Evolutionary conservation across 768 basidiomycete genomes (phyloP), one percentile per base, ranked within the genome.

Genomic region (Hericium erinaceus): DNA sequence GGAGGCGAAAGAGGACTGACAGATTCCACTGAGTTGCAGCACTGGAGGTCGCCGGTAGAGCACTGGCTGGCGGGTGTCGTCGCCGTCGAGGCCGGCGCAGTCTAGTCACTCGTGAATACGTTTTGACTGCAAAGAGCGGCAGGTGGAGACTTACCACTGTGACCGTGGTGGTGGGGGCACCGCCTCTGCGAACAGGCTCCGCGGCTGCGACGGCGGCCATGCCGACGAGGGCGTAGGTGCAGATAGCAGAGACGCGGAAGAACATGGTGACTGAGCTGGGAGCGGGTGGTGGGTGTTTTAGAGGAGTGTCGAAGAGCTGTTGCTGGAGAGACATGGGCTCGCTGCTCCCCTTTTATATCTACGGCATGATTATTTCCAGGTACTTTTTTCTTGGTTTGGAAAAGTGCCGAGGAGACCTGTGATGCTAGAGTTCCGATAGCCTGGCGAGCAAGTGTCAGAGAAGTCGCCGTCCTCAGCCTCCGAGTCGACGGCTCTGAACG

Each of bases 201-300:
- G 65, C 65, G 44, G 57, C 65, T 52, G 61, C 63, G 60, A 66
- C 54, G 60, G 64, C 33, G 41, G 65, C 57, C 53, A 64, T 44
- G 48, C 54, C 55, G 40, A 61, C 38, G 20, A 63, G 51, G 22
- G 57, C 54, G 50, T 58, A 60, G 48, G 57, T 18, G 40, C 60
- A 54, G 52, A 54, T n/a, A 18, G 33, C 18, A 18, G 38, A 55
- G 26, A 46, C 8, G 44, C 40, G 54, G 24, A 40, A 11, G 54
- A 55, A 28, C 54, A 55, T 55, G 33, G 39, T 54, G 33, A 54
- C 4, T 38, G 6, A 10, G 38, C 44, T 46, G n/a, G 16, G 16
- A 46, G 16, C 41, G 8, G 20, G 44, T 46, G 7, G 44, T 46
- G 44, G 16, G 16, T 33, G 33, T 10, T 33, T 33, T 33, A 33